A percentile compares a stretch with the other conserved stretches of the same genome.
Conservation (phyloP, 257 asterid genomes). For the Ligustrum vulgare region DNA sequence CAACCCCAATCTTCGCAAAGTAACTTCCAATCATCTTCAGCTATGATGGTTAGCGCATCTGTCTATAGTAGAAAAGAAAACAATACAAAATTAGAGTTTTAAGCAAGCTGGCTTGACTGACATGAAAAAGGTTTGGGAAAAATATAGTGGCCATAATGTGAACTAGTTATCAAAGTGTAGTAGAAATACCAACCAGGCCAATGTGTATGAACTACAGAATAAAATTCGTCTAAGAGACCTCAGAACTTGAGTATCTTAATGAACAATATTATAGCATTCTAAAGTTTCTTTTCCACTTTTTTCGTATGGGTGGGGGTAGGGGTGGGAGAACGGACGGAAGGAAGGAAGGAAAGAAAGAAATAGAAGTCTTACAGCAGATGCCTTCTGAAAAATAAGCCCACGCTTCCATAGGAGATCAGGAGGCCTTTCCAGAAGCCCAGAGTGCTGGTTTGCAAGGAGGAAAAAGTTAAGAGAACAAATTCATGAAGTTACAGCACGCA, state of each 20-base stretch:
- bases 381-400: conserved; percentile 70
- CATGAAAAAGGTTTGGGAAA: conserved; percentile 4
- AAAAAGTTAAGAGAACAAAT: conserved; percentile 15
- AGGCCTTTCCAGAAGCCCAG: conserved; percentile 82
- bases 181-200: background rate
- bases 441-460: conserved; percentile 58
- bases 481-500: conserved; percentile 16
- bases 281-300: background rate
- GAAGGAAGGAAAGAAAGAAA: conserved; percentile 9
- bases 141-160: background rate
- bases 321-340: background rate
- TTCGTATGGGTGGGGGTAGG: background rate
- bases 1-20: conserved; percentile 96
- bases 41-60: conserved; percentile 61
- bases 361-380: conserved; percentile 64
- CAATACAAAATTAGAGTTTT: conserved; percentile 23
- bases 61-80: conserved; percentile 44
- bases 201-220: background rate
- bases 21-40: conserved; percentile 83
- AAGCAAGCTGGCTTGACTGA: conserved; percentile 19
- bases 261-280: conserved; percentile 11
- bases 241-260: conserved; percentile 4
- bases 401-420: conserved; percentile 87
- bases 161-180: conserved; percentile 15
- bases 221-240: conserved; percentile 20